Evolutionary conservation across 176 grass and related monocot genomes (phyloP), one percentile per base, ranked within the genome.

Genomic region (Phragmites australis): DNA sequence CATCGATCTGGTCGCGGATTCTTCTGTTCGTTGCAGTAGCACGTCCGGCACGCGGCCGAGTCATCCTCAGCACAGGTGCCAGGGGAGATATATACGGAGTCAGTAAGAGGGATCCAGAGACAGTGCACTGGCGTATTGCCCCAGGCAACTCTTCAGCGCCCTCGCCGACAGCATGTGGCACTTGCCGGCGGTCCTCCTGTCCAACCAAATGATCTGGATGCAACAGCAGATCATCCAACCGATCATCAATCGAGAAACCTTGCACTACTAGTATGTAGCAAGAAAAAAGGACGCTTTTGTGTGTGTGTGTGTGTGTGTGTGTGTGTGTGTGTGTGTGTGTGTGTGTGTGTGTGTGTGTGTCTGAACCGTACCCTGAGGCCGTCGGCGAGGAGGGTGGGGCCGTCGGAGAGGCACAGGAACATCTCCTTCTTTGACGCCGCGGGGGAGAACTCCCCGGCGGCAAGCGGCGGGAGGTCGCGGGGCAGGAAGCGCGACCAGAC

Each of bases 101-200:
- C 77, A 23, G 72, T 51, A 18, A 74, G 41, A 53, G 73, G 29
- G 31, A 84, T 62, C 89, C 92, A 94, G 10, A 31, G 29, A 88
- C 92, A 91, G 52, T 89, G 90, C 10, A 37, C 9, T 6, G 88
- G 78, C 45, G 82, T 83, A 31, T 88, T 74, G 7, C 82, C 85
- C 88, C 88, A 93, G 0, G 21, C 5, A 49, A n/a, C n/a, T n/a
- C n/a, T n/a, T n/a, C 8, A 93, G 88, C 49, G 26, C 55, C 70
- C 90, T 87, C 31, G 91, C 86, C 8, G 91, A 93, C 42, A 97
- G 27, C 84, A 89, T 83, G 58, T 73, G 91, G 81, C 91, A 91
- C 86, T 84, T 93, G 26, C 63, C 57, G 13, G 68, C 86, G 40
- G 46, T 97, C 43, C 58, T 83, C 76, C 57, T 93, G 37, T 93